phyloP scores from a whole-genome alignment of 768 basidiomycete genomes.

The Chiua virens region DNA sequence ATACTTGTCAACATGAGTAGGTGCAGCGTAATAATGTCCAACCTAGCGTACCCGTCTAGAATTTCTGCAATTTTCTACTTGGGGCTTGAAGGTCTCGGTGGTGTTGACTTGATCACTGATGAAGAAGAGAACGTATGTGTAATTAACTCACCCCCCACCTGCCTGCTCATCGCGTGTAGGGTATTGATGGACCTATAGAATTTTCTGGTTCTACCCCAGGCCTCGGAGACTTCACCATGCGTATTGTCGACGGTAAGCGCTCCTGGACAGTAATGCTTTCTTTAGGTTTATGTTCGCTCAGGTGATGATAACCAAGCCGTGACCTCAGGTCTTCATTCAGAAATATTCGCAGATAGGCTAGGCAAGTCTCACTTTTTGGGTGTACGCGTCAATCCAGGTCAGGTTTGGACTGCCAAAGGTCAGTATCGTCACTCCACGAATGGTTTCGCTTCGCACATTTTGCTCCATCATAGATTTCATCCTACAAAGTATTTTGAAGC shows the following conservation, averaged over 20 bases:
- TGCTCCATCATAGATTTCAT: slow-evolving; percentile 52
- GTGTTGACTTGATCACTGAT: slow-evolving; percentile 74
- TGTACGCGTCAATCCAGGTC: slow-evolving; percentile 54
- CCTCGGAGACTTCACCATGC: slow-evolving; percentile 79
- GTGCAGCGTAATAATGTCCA: slow-evolving; percentile 26
- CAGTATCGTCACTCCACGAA: slow-evolving; percentile 4
- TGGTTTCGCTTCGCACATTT: background rate
- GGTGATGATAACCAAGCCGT: slow-evolving; percentile 59
- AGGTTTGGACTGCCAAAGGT: slow-evolving; percentile 89
- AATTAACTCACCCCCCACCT: background rate
- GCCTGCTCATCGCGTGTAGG: slow-evolving; percentile 45
- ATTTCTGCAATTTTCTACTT: slow-evolving; percentile 84
- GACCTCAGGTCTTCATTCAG: slow-evolving; percentile 53
- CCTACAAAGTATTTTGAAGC: slow-evolving; percentile 55
- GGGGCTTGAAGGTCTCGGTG: slow-evolving; percentile 86
- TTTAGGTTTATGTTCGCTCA: slow-evolving; percentile 28
- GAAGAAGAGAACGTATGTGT: slow-evolving; percentile 67
- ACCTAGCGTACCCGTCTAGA: slow-evolving; percentile 48
- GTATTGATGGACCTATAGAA: slow-evolving; percentile 65
- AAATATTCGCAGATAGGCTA: slow-evolving; percentile 56
- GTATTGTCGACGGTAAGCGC: slow-evolving; percentile 70
- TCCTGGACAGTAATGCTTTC: background rate
- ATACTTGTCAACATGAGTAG: background rate
- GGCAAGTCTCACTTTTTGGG: slow-evolving; percentile 76
- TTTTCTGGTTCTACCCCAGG: slow-evolving; percentile 76